Evolutionary conservation across 441 rosid species (phyloP), one percentile per base, ranked within the genome.

Genomic region (Erodium chrysanthum): DNA sequence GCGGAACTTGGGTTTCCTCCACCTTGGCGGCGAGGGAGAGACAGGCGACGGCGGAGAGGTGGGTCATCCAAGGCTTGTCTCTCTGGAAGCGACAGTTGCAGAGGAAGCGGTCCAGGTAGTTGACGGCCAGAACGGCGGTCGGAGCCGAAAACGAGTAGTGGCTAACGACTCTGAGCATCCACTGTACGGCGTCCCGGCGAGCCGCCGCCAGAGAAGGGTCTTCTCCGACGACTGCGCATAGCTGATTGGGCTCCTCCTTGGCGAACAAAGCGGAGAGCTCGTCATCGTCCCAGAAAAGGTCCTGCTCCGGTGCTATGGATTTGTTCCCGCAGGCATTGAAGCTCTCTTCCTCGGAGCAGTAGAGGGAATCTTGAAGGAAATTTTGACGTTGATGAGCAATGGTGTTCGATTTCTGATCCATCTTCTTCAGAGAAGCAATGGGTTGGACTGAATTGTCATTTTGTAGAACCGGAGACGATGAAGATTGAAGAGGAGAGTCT

Each of bases 1-100:
- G 59, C 59, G 59, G 59, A 22, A 52, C 59, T 1, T 52, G 59
- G 8, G 59, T 52, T 23, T 52, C 59, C 59, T 52, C 59, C 59
- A 52, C 11, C 59, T 52, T 52, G 59, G 59, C 59, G 23, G 59
- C 59, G 23, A 52, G 59, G 4, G 59, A 52, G 11, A 52, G 9
- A 17, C 59, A 52, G 1, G 59, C 59, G 11, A 52, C 59, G 59
- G 59, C 59, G 23, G 59, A 18, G 23, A 52, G 59, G 5, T 18
- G 59, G 10, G 11, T 52, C 59, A 52, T 52, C 59, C 59, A 52
- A 7, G 59, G 59, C 23, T 52, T 52, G 4, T 18, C 59, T 18
- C 0, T 7, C 22, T 7, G 23, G 11, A 52, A 7, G 21, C 23
- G 0, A 2, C 17, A 0, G 22, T 18, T 52, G 0, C 10, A 52